phyloP scores from a whole-genome alignment of 108 stramenopile species.

The Poteriospumella lacustris region DNA sequence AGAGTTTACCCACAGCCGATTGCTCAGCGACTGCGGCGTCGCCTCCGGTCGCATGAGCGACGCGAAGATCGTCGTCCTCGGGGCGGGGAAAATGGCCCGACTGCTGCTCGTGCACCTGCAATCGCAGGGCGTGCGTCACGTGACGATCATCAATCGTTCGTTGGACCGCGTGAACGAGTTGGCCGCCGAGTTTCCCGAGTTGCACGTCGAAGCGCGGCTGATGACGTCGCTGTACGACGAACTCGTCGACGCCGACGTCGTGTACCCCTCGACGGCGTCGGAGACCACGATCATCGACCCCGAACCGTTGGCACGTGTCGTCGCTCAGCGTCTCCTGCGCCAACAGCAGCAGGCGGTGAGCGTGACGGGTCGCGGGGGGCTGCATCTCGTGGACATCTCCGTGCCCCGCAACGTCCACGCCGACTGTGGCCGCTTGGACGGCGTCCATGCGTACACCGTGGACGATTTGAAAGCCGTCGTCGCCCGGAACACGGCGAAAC shows the following conservation, averaged over 20 bases:
- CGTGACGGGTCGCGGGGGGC: background rate
- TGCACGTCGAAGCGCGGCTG: conserved; percentile 37
- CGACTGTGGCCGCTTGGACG: conserved; percentile 53
- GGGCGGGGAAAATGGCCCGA: conserved; percentile 96
- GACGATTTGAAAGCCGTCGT: conserved; percentile 97
- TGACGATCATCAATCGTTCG: conserved; percentile 89
- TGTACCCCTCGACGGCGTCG: conserved; percentile 76
- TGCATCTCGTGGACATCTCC: conserved; percentile 84
- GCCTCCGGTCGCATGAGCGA: conserved; percentile 69
- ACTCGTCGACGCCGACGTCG: conserved; percentile 77
- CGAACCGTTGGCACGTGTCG: background rate
- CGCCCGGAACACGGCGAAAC: conserved; percentile 91
- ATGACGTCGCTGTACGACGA: conserved; percentile 74
- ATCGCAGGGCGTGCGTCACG: conserved; percentile 78
- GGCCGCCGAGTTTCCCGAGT: conserved; percentile 43
- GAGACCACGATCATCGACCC: conserved; percentile 10
- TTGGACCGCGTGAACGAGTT: conserved; percentile 37
- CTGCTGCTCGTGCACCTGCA: conserved; percentile 88
- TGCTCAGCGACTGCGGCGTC: conserved; percentile 68
- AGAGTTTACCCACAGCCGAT: conserved; percentile 67
- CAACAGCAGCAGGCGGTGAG: no score
- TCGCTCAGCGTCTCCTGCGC: no score
- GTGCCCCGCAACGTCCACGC: conserved; percentile 90
- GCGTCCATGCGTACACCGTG: conserved; percentile 84
- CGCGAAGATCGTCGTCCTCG: conserved; percentile 81